These are phyloP conservation scores for Mollisiaceae sp. DNA, from an alignment of 2,329 filamentous ascomycete species.

Conservation along the genomic window DNA sequence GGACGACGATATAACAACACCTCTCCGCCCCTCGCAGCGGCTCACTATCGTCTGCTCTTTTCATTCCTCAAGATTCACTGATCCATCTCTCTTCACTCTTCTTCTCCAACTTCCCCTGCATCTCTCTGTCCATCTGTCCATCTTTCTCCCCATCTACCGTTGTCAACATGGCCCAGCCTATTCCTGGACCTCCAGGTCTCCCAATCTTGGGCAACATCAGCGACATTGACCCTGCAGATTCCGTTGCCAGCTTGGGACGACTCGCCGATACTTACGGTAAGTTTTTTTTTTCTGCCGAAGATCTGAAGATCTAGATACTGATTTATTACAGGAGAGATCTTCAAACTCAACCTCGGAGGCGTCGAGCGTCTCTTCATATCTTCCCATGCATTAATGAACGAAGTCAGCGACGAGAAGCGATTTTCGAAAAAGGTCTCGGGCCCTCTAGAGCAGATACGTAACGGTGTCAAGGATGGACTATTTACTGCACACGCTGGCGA, in stretches of 20 bases:
- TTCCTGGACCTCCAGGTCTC: constrained; percentile 12
- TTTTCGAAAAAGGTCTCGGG: constrained; percentile 63
- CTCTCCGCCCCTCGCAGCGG: not conserved
- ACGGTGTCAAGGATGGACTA: constrained; percentile 60
- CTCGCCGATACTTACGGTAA: constrained; percentile 70
- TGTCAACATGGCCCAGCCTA: constrained; percentile 8
- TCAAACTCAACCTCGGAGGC: constrained; percentile 52
- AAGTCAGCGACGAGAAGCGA: constrained; percentile 68
- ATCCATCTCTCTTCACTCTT: too few relatives aligned
- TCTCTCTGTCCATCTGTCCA: too few relatives aligned
- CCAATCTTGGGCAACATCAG: constrained; percentile 43
- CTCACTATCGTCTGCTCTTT: not conserved
- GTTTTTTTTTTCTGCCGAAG: not conserved
- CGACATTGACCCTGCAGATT: constrained; percentile 65
- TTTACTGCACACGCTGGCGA: constrained; percentile 62
- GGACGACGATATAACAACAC: not conserved
- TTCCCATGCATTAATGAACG: constrained; percentile 62
- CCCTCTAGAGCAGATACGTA: constrained; percentile 55
- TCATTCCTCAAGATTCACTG: not conserved
- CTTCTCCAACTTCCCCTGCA: not conserved
- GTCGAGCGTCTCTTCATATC: constrained; percentile 55
- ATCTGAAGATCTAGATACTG: not conserved
- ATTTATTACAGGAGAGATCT: constrained; percentile 54
- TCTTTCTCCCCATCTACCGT: constrained; percentile 60
- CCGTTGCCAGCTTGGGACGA: constrained; percentile 58